Evolutionary conservation across 305 asterid species (phyloP), one percentile per base, ranked within the genome.

Genomic region (Ruellia speciosa): DNA sequence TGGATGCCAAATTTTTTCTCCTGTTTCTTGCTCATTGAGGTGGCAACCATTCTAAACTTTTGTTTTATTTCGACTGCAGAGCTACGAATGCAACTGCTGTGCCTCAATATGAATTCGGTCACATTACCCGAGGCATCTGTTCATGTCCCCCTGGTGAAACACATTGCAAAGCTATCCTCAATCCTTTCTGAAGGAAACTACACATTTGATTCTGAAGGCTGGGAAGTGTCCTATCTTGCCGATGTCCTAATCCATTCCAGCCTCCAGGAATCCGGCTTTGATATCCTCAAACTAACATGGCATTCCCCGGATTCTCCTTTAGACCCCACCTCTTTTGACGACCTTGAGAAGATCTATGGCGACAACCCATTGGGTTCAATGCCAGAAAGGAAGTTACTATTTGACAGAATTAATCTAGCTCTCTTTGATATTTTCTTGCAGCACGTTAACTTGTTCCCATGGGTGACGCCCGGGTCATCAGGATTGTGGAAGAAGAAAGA

Each of bases 341-440:
- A 60, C 35, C 85, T 89, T 5, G 95, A 88, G 81, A 81, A 75
- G 71, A 82, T 74, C 59, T 84, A 79, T 67, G 18, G 14, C 16
- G 71, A 72, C 16, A 78, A 56, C 20, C 34, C 15, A n/a, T 35
- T 59, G 17, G 79, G 55, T 58, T 43, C 56, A 34, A 75, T 66
- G 65, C 37, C 68, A 3, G 86, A 77, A 46, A 79, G 97, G 69
- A 68, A 43, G 71, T 39, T 84, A 41, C 66, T 86, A 19, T 84
- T 84, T 43, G 85, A 84, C 68, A 69, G 79, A 54, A 70, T 83
- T 58, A 86, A 84, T 54, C 63, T 68, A 6, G 68, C 75, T 16
- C 65, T 86, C 0, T 47, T 76, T 16, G 82, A 75, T 60, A 70
- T 74, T 52, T 72, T 70, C 68, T 70, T 56, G 73, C 60, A 71